Percentiles rank a stretch among this genome's conserved stretches.
Conservation (phyloP, 1,284 basidiomycete species). For the Marasmius tenuissimus region DNA sequence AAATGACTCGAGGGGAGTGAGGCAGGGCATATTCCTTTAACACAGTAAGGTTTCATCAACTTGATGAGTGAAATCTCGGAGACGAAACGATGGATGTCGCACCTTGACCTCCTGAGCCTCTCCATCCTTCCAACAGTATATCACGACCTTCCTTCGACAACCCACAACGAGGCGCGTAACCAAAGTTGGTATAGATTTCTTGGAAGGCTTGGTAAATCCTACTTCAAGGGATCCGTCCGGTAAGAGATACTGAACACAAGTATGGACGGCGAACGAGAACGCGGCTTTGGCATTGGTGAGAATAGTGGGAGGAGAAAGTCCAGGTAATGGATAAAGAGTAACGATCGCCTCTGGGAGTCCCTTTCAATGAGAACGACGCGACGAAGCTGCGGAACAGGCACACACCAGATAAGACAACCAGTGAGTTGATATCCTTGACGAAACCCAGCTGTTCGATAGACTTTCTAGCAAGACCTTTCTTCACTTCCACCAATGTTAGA, state of each 20-base stretch:
- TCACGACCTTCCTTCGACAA: slow-evolving; percentile 80
- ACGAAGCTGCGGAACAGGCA: slow-evolving; percentile 6
- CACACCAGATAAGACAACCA: slow-evolving; percentile 82
- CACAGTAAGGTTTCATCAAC: no score
- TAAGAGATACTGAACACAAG: slow-evolving; percentile 52
- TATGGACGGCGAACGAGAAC: slow-evolving; percentile 77
- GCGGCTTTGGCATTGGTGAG: slow-evolving; percentile 77
- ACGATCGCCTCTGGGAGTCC: slow-evolving; percentile 53
- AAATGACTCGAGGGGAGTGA: slow-evolving; percentile 80
- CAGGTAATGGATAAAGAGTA: slow-evolving; percentile 65
- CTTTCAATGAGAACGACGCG: background rate
- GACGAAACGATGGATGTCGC: slow-evolving; percentile 16
- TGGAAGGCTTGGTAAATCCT: slow-evolving; percentile 30
- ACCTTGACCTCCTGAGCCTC: slow-evolving; percentile 78
- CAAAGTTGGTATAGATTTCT: slow-evolving; percentile 53
- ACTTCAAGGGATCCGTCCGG: slow-evolving; percentile 21
- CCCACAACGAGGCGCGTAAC: slow-evolving; percentile 84
- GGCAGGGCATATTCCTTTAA: slow-evolving; percentile 76
- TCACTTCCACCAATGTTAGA: slow-evolving; percentile 61
- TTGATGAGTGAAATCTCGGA: slow-evolving; percentile 5
- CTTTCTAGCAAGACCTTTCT: slow-evolving; percentile 62
- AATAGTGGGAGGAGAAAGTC: slow-evolving; percentile 65
- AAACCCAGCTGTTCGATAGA: slow-evolving; percentile 87
- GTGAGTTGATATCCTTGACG: slow-evolving; percentile 79
- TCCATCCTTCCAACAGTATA: slow-evolving; percentile 88